Conservation (phyloP, 2,329 filamentous ascomycete species). For the Penicillium sp. region DNA sequence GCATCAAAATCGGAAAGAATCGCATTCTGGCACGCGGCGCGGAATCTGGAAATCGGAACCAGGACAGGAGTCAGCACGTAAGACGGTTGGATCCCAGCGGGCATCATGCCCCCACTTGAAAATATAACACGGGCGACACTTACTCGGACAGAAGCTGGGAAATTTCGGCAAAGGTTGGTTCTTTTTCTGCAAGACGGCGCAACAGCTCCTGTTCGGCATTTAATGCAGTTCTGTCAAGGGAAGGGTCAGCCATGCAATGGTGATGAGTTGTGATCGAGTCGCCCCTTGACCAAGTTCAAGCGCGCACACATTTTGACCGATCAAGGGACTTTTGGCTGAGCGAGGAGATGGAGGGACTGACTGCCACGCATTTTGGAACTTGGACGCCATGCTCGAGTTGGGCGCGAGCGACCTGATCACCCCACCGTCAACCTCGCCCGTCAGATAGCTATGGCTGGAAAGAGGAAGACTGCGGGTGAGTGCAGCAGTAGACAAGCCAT, state of each 20-base stretch:
- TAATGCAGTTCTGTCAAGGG: constrained; percentile 29
- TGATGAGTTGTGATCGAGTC: no score
- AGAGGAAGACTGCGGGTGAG: constrained; percentile 42
- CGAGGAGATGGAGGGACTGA: constrained; percentile 31
- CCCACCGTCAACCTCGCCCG: constrained; percentile 49
- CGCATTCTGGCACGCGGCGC: constrained; percentile 63
- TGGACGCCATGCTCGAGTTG: constrained; percentile 38
- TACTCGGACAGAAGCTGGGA: constrained; percentile 40
- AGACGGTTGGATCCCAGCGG: neutral
- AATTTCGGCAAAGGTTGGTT: constrained; percentile 47
- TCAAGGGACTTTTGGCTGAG: neutral
- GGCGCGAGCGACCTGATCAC: constrained; percentile 28
- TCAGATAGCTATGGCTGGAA: constrained; percentile 55
- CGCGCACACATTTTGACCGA: neutral
- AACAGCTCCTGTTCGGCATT: constrained; percentile 46
- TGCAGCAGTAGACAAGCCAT: constrained; percentile 52
- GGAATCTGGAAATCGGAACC: constrained; percentile 49
- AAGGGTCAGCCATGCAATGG: constrained; percentile 8
- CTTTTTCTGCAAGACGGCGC: constrained; percentile 45
- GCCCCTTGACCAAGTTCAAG: constrained; percentile 15
- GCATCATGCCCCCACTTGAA: no score
- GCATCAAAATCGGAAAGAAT: constrained; percentile 59
- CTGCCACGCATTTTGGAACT: constrained; percentile 49
- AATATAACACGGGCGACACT: constrained; percentile 6
- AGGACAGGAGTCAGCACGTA: neutral